Base-by-base conservation (phyloP, 805 yeast species). In the Teunomyces barrocoloradensis region DNA sequence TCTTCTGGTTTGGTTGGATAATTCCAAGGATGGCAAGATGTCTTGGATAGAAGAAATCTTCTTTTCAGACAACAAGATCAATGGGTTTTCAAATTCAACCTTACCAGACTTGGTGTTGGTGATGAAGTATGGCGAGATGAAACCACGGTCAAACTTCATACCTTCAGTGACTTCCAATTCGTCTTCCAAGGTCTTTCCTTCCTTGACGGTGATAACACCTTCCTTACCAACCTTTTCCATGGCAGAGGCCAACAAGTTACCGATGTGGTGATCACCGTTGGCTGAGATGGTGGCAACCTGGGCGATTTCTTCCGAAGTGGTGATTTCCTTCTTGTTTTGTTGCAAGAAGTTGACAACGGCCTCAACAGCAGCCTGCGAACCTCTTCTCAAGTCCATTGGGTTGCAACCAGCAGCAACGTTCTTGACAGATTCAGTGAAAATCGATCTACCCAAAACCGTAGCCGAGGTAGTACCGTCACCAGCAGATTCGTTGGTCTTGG, bases 401-500 rank as follows among this genome's bases (percentile, higher is more conserved):
- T 92, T 94, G 74, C 97, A 91, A 52, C 99, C 99, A 48, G 98
- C 97, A 52, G 98, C 97, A 39, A 94, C 99, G 64, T 89, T 89
- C 79, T 89, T 90, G 52, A 92, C 96, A 27, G 95, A 82, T 73
- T 94, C 97, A 51, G 96, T 85, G 77, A 92, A 89, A 59, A 92
- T 92, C 49, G 96, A 86, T 71, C 96, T 87, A 58, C 97, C 98
- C 59, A 92, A 79, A 46, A 92, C 96, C 42, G 98, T 94, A 59
- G 98, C 97, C 39, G 96, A 86, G 33, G 99, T 92, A 55, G 99
- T 92, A 72, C 99, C 99, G 63, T 92, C 99, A 74, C 99, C 99
- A 52, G 98, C 97, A 59, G 87, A 80, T 71, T 92, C 97, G 71
- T 94, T 94, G 61, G 99, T 91, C 81, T 88, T 92, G 59, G 95